Conservation (phyloP, 441 rosid genomes). For the Viola pubescens region DNA sequence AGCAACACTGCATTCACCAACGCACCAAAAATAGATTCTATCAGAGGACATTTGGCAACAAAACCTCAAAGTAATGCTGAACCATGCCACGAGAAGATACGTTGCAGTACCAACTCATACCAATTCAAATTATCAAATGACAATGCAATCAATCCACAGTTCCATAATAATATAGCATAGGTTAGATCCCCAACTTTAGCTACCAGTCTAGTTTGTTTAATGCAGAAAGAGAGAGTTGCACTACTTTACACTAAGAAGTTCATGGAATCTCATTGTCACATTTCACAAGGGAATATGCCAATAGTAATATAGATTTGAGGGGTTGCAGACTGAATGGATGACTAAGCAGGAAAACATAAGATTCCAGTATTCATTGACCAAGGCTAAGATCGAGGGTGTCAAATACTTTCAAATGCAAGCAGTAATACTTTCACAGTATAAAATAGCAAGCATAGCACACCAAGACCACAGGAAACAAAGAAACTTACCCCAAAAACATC, state of each 20-base stretch:
- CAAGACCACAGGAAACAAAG: not conserved
- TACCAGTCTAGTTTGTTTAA: too few relatives aligned
- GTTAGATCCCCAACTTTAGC: too few relatives aligned
- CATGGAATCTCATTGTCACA: too few relatives aligned
- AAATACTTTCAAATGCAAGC: not conserved
- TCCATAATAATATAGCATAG: too few relatives aligned
- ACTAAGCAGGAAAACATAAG: not conserved
- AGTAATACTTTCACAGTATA: too few relatives aligned
- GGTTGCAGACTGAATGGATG: not conserved
- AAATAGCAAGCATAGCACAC: not conserved
- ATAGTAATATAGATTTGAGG: not conserved
- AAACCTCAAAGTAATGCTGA: not conserved
- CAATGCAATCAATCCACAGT: too few relatives aligned
- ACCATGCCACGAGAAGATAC: not conserved
- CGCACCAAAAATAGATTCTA: not conserved
- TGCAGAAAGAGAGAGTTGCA: too few relatives aligned
- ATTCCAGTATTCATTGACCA: not conserved
- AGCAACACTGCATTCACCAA: constrained; percentile 13
- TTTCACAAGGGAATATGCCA: too few relatives aligned
- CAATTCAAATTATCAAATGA: too few relatives aligned
- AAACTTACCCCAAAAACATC: constrained; percentile 13
- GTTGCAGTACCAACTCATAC: too few relatives aligned
- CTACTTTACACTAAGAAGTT: too few relatives aligned
- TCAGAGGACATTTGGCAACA: not conserved
- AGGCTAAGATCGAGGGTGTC: not conserved